Base-by-base conservation (phyloP, 805 yeast genomes). In the Torulaspora microellipsoides region DNA sequence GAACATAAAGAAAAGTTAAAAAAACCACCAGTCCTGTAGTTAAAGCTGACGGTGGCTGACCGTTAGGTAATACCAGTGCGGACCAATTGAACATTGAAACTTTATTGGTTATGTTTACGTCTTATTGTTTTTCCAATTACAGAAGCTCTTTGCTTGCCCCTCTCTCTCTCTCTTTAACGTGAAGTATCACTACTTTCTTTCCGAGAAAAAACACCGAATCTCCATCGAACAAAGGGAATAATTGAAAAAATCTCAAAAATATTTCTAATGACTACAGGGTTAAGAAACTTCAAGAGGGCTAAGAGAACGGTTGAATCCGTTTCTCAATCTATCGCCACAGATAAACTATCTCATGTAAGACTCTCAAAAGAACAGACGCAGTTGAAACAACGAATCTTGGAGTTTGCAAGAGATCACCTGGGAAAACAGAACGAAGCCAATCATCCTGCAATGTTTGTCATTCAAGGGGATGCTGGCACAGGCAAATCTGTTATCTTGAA, bases 1-100 rank as follows among this genome's bases (percentile, higher is more conserved):
- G 43, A 2, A 73, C 25, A 47, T 72, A 71, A 33, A 83, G 62
- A 8, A 73, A 38, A 4, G 70, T 56, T 31, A 81, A 67, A 61
- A 83, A 83, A 13, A 79, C 66, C n/a, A 69, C 52, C 14, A 82
- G 65, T 2, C 89, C 89, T 2, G 75, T 72, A 1, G 85, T 73
- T 34, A 83, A 66, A 1, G 88, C 89, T 4, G 86, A 83, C 29
- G 76, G 76, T 23, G 54, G 55, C 11, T 55, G 45, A 15, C 58
- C 60, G 31, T 52, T 49, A 8, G 55, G 53, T 28, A 49, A 46
- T 27, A 43, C 36, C 17, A 53, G 15, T 14, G 43, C 37, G 8
- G 43, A 42, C 42, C 43, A 42, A 32, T 36, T 46, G 34, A 44
- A 36, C 44, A 33, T 49, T 27, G n/a, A 2, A 20, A 20, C 25